A percentile compares a stretch with the other conserved stretches of the same genome.
These are phyloP conservation scores for slime mould (Dictyostelium discoideum) DNA, from an alignment of 78 protist species.

Conservation along the genomic window DNA sequence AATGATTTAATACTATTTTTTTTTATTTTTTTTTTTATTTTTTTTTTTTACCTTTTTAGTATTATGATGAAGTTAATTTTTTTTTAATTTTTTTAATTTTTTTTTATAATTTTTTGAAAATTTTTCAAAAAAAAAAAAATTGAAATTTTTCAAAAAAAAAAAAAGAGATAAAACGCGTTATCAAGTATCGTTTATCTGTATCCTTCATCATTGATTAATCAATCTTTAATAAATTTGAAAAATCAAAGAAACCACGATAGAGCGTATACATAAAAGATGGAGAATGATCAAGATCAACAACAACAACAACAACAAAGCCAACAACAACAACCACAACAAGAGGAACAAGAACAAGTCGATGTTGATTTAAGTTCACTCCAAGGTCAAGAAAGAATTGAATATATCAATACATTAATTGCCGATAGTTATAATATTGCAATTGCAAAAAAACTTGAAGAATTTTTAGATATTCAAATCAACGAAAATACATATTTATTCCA, in stretches of 20 bases:
- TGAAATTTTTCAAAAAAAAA: background rate
- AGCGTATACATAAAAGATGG: background rate
- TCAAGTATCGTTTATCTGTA: background rate
- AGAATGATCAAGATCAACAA: constrained; percentile 4
- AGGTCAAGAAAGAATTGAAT: constrained; percentile 33
- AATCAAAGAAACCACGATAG: background rate
- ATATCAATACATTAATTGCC: constrained; percentile 36
- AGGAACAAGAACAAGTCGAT: constrained; percentile 27
- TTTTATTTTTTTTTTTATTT: no score
- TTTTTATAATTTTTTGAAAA: no score
- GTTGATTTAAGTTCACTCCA: constrained; percentile 18
- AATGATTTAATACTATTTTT: no score
- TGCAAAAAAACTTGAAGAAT: constrained; percentile 64
- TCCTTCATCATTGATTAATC: background rate
- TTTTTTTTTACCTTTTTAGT: no score
- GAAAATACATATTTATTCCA: constrained; percentile 66
- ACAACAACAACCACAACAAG: background rate
- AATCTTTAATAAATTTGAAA: background rate
- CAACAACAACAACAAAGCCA: constrained; percentile 5
- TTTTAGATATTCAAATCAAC: constrained; percentile 66
- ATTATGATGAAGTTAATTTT: background rate
- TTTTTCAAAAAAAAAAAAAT: no score
- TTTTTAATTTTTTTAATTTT: no score
- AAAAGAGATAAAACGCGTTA: background rate
- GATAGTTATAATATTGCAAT: constrained; percentile 62